phyloP scores from a whole-genome alignment of 768 basidiomycete species.

The Phaffia tasmanica region DNA sequence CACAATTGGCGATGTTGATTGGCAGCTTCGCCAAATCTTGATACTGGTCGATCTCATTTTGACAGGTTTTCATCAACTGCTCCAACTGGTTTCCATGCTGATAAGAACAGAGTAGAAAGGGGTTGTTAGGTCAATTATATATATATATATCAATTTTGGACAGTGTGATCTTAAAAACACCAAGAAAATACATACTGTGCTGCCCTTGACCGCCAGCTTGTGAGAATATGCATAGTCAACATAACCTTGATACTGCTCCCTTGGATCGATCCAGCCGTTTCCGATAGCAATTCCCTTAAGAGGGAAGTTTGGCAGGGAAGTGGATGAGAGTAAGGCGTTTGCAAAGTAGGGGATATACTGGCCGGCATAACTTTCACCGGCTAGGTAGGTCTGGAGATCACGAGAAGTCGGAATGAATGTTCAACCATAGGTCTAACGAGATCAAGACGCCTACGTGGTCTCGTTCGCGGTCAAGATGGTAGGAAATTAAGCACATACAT shows the following conservation, averaged over 20 bases:
- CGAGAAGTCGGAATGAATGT: neutral
- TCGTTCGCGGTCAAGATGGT: neutral
- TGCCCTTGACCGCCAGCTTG: constrained; percentile 60
- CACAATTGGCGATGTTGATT: constrained; percentile 50
- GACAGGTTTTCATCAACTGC: constrained; percentile 51
- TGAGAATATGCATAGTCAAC: constrained; percentile 72
- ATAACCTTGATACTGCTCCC: constrained; percentile 77
- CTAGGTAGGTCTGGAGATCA: constrained; percentile 67
- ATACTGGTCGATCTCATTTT: constrained; percentile 40
- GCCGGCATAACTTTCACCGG: constrained; percentile 92
- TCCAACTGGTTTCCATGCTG: constrained; percentile 57
- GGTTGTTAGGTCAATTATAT: neutral
- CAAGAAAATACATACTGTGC: constrained; percentile 46
- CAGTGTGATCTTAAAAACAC: neutral
- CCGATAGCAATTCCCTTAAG: constrained; percentile 80
- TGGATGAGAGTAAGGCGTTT: constrained; percentile 54
- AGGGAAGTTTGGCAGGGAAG: constrained; percentile 49
- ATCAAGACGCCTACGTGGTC: neutral
- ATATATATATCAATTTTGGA: neutral
- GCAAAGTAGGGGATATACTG: constrained; percentile 97
- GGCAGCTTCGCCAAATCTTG: constrained; percentile 37
- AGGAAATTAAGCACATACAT: constrained; percentile 50
- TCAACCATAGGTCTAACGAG: too few relatives aligned
- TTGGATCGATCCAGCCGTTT: constrained; percentile 94
- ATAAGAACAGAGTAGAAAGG: constrained; percentile 4